Evolutionary conservation across 352 stramenopile species (phyloP), one percentile per base, ranked within the genome.

Genomic region (Salisapilia sapeloensis): DNA sequence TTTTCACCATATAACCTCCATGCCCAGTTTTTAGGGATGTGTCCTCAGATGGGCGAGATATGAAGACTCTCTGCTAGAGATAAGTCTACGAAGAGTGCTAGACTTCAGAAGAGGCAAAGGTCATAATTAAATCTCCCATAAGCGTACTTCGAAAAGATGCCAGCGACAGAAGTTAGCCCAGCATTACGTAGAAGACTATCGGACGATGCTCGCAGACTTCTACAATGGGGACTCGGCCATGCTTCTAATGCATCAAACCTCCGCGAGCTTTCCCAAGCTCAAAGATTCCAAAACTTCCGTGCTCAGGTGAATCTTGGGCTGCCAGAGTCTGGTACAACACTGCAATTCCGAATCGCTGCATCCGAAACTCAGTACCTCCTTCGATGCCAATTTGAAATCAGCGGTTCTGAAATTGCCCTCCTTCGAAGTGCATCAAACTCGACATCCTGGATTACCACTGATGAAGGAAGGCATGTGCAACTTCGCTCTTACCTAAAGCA

Each of bases 181-280:
- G 43, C 53, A 12, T 21, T 83, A 29, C 48, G 58, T 9, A 49
- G 65, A 8, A 51, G 57, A 13, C 47, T 83, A 13, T 80, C 60
- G 21, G 60, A 83, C 24, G 60, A 76, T 29, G 63, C 60, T 0
- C 51, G 66, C n/a, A 46, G 62, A 35, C 27, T 76, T 1, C 38
- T 78, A n/a, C 60, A 48, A 9, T 50, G 37, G 2, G 62, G 56
- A 2, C 44, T 77, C 7, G 36, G 40, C n/a, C n/a, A n/a, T 24
- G 24, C 29, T 22, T 20, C 20, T 9, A 11, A 15, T n/a, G 2
- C 20, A 6, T 23, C 38, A 3, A 34, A 53, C 23, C 22, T 56
- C 12, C 35, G 35, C 17, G 29, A 52, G n/a, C 28, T 62, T 12
- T 45, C 56, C 6, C 32, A 64, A 3, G 48, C 42, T 0, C 42